A percentile compares a stretch with the other conserved stretches of the same genome.
Evolutionary conservation across 1,139 yeast species (phyloP).

Genomic region (Yamadazyma spencermartinsiae): DNA sequence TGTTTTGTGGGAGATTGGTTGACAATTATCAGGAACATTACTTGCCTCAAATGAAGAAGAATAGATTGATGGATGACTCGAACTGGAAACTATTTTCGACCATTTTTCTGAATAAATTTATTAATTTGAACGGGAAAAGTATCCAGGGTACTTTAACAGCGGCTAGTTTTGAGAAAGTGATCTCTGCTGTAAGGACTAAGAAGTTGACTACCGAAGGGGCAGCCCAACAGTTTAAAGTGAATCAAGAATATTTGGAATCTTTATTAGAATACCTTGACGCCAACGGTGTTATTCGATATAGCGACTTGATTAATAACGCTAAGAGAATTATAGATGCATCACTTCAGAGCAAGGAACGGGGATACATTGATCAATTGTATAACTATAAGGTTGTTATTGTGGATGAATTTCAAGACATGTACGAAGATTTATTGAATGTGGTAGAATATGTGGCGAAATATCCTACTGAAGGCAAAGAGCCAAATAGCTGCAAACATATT

Average conservation of each 20-base stretch:
- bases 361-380: constrained; percentile 24
- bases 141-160: constrained; percentile 28
- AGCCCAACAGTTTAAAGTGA: constrained; percentile 23
- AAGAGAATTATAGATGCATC: constrained; percentile 23
- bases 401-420: constrained; percentile 79
- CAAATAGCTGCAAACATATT: constrained; percentile 43
- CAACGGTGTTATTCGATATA: constrained; percentile 39
- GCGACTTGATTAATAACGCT: constrained; percentile 36
- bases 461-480: constrained; percentile 20
- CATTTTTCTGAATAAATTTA: constrained; percentile 30
- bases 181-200: constrained; percentile 35
- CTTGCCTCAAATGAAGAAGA: constrained; percentile 24
- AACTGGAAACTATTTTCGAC: constrained; percentile 49
- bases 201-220: constrained; percentile 25
- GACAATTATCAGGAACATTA: constrained; percentile 34
- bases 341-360: background rate
- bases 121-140: constrained; percentile 23
- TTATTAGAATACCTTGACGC: constrained; percentile 23
- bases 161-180: constrained; percentile 30
- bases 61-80: constrained; percentile 49
- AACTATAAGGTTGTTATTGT: constrained; percentile 48
- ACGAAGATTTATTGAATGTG: constrained; percentile 49
- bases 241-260: constrained; percentile 22
- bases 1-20: constrained; percentile 53
- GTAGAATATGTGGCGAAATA: constrained; percentile 37